Conservation (phyloP, 108 stramenopile species). For the Fragilaria crotonensis region DNA sequence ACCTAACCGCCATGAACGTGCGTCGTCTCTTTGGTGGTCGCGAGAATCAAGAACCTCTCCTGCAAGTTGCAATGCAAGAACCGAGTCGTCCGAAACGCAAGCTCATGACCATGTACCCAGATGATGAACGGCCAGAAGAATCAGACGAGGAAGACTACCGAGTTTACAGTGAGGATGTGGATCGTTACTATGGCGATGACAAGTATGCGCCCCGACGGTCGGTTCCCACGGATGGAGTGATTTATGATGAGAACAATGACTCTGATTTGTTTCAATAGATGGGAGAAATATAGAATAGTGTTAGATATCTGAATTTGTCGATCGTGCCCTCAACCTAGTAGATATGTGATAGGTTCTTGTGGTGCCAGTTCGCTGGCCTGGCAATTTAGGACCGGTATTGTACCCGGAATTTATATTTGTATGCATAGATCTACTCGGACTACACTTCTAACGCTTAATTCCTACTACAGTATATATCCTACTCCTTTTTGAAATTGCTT, state of each 20-base stretch:
- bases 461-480: no score
- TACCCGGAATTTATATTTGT: no score
- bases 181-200: not conserved
- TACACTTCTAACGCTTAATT: no score
- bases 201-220: not conserved
- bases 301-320: no score
- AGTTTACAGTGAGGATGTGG: not conserved
- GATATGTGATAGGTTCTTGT: no score
- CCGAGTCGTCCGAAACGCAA: conserved; percentile 4
- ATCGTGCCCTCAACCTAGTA: no score
- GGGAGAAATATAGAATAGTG: no score
- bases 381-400: no score
- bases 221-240: not conserved
- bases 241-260: not conserved
- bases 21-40: conserved; percentile 46
- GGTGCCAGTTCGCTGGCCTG: no score
- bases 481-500: no score
- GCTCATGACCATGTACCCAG: conserved; percentile 6
- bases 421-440: no score
- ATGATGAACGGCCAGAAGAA: not conserved
- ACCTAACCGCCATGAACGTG: conserved; percentile 47
- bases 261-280: not conserved
- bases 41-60: conserved; percentile 32
- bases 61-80: not conserved
- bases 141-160: not conserved